Conservation (phyloP, 73 alveolate genomes). For the Paramecium octaurelia region DNA sequence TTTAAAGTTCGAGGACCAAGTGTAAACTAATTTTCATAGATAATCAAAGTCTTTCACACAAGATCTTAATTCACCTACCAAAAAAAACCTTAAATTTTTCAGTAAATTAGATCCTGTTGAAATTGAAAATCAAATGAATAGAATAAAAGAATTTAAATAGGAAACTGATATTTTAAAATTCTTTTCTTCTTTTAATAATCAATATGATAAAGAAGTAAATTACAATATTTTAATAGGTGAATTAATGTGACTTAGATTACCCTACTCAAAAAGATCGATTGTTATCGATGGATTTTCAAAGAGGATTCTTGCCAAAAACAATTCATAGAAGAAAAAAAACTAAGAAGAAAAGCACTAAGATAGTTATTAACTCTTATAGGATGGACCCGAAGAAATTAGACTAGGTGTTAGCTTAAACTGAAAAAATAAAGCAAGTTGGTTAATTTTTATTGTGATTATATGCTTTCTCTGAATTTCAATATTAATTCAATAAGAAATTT, state of each 20-base stretch:
- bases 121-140: slow-evolving; percentile 1
- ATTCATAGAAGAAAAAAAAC: neutral
- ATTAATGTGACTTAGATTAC: neutral
- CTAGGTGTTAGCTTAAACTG: neutral
- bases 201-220: neutral
- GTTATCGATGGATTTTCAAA: neutral
- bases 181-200: neutral
- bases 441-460: neutral
- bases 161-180: neutral
- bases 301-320: neutral
- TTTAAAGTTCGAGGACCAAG: neutral
- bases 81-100: neutral
- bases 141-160: neutral
- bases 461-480: neutral
- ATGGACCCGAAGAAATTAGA: neutral
- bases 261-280: neutral
- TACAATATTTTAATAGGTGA: neutral
- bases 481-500: no score
- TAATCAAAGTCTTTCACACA: neutral
- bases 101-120: slow-evolving; percentile 34
- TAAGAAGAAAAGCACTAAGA: neutral
- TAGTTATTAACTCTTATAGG: neutral
- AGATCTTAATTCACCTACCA: neutral
- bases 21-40: neutral
- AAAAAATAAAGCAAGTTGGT: neutral